Evolutionary conservation across 2,329 filamentous ascomycete species (phyloP).

Genomic region (Tolypocladium sp.): DNA sequence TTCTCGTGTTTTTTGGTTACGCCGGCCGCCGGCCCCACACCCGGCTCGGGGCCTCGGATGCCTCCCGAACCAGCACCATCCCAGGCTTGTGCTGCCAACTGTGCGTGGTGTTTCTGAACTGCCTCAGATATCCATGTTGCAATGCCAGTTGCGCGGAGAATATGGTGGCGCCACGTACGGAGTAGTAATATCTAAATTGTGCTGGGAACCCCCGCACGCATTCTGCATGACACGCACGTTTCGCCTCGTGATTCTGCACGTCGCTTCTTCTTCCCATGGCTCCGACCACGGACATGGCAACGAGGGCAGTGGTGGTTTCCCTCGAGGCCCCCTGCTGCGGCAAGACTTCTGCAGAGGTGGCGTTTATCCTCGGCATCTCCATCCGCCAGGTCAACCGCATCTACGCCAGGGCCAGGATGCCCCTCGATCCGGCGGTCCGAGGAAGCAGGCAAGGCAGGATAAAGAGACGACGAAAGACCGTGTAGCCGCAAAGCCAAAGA

Average conservation of each 20-base stretch:
- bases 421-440: background rate
- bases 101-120: too few relatives aligned
- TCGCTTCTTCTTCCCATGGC: too few relatives aligned
- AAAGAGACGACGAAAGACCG: too few relatives aligned
- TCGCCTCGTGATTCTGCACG: slow-evolving; percentile 5
- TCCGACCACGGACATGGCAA: background rate
- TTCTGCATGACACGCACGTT: background rate
- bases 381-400: background rate
- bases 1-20: too few relatives aligned
- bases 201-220: background rate
- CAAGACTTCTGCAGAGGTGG: background rate
- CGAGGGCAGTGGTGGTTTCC: background rate
- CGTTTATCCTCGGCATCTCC: background rate
- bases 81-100: too few relatives aligned
- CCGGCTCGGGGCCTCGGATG: background rate
- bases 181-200: too few relatives aligned
- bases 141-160: too few relatives aligned
- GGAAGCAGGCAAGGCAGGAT: background rate
- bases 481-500: background rate
- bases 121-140: too few relatives aligned
- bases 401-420: background rate
- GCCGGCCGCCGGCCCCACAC: background rate
- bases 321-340: background rate
- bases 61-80: background rate
- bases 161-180: too few relatives aligned